A percentile compares a stretch with the other conserved stretches of the same genome.
Conservation (phyloP, 1,284 basidiomycete genomes). For the Cutaneotrichosporon cavernicola region DNA sequence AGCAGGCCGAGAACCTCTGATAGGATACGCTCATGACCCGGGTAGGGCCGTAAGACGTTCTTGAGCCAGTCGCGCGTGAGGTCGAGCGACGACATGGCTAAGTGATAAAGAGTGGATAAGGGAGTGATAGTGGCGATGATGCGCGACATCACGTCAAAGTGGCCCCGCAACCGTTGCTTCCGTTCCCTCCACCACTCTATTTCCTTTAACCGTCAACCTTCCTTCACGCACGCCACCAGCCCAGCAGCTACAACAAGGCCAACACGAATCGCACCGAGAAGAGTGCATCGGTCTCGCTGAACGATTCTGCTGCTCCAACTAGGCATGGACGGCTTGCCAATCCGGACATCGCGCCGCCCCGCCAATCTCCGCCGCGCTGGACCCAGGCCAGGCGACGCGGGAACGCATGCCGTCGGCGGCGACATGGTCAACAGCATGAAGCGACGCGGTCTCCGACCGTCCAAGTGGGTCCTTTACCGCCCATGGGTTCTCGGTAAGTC, state of each 20-base stretch:
- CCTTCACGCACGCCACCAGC: neutral
- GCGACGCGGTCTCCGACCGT: constrained; percentile 22
- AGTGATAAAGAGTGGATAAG: neutral
- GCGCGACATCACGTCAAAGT: neutral
- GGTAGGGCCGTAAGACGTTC: constrained; percentile 67
- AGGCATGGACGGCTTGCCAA: constrained; percentile 1
- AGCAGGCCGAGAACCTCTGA: constrained; percentile 69
- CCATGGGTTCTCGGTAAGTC: constrained; percentile 18
- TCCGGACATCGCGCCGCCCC: constrained; percentile 7
- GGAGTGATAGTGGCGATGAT: neutral
- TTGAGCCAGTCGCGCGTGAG: constrained; percentile 68
- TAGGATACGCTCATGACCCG: constrained; percentile 60
- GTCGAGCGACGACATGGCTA: constrained; percentile 40
- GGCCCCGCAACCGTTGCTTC: constrained; percentile 8
- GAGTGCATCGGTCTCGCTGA: neutral
- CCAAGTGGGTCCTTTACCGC: neutral
- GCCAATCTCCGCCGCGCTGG: constrained; percentile 7
- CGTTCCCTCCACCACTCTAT: neutral
- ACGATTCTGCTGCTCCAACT: neutral
- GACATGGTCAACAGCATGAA: constrained; percentile 41
- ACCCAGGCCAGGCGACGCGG: neutral
- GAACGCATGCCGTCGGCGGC: constrained; percentile 31
- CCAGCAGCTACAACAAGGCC: neutral
- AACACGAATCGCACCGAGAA: neutral
- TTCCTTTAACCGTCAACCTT: neutral